Evolutionary conservation across 1,284 basidiomycete species (phyloP), one percentile per base, ranked within the genome.

Genomic region (Wolfiporia cocos): DNA sequence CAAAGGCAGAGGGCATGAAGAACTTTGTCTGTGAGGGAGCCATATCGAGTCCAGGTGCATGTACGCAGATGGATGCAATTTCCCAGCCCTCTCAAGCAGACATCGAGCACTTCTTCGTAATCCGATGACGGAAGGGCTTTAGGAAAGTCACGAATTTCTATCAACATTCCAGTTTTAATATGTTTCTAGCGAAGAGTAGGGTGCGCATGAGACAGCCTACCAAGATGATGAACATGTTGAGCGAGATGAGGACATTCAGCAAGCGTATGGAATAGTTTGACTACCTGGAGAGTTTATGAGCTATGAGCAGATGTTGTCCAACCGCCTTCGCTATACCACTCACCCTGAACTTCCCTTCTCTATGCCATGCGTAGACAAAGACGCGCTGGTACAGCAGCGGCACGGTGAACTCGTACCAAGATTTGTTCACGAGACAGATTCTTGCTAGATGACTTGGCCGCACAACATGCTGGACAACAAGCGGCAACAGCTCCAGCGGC

Each of bases 41-140:
- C 81, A 50, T 87, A 81, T 31, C 85, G 73, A 5, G 85, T 87
- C 85, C 84, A 88, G 7, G 74, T 76, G 54, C 80, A 86, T 5
- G 76, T 66, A 26, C 51, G 63, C 9, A 88, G 68, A 47, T 77
- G 76, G 24, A 62, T 51, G 51, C 83, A 85, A 50, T 86, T 83
- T 36, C 57, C 53, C 12, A 88, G 59, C 0, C 74, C 83, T 31
- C 47, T 53, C 2, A 71, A 40, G 37, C 81, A 76, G 14, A 62
- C 49, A 4, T 62, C 56, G 11, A 66, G 53, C 17, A 74, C 50
- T 1, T 65, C 55, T 9, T 65, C 59, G 15, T 63, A 58, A 0
- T 58, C 43, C 9, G 46, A 46, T 2, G 51, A 49, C 2, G 62
- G 55, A 3, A 71, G 46, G 5, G 63, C 67, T 51, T 77, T 81